Conservation (phyloP, 2,329 filamentous ascomycete genomes). For the Colletotrichum sansevieriae region DNA sequence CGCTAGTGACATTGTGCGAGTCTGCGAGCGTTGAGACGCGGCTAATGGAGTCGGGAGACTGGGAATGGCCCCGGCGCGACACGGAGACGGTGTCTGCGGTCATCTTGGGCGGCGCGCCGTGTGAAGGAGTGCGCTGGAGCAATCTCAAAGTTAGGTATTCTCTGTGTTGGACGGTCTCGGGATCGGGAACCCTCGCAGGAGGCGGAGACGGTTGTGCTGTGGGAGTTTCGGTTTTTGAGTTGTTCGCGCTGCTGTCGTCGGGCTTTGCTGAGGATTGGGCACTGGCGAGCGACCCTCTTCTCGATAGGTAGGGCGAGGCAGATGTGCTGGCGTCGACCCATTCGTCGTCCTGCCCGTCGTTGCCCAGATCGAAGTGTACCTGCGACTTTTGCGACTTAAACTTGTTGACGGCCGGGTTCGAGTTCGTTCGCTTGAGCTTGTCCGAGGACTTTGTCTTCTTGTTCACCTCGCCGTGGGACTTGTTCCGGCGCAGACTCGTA, state of each 20-base stretch:
- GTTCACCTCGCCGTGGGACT: slow-evolving; percentile 68
- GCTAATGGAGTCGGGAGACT: slow-evolving; percentile 54
- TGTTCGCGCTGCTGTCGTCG: slow-evolving; percentile 47
- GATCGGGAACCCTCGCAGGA: slow-evolving; percentile 50
- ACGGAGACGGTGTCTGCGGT: slow-evolving; percentile 70
- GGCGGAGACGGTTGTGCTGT: slow-evolving; percentile 37
- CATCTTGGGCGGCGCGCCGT: slow-evolving; percentile 74
- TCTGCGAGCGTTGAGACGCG: slow-evolving; percentile 56
- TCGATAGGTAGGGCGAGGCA: slow-evolving; percentile 70
- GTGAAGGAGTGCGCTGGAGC: slow-evolving; percentile 73
- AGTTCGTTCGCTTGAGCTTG: slow-evolving; percentile 66
- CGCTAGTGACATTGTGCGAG: slow-evolving; percentile 48
- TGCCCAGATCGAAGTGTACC: slow-evolving; percentile 75
- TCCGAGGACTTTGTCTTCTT: slow-evolving; percentile 65
- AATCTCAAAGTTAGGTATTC: slow-evolving; percentile 77
- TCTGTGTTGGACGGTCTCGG: slow-evolving; percentile 65
- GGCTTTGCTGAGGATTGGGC: slow-evolving; percentile 61
- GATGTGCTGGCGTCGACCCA: slow-evolving; percentile 77
- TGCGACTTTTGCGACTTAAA: slow-evolving; percentile 60
- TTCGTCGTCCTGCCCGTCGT: slow-evolving; percentile 67
- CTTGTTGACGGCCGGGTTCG: slow-evolving; percentile 63
- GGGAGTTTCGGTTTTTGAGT: slow-evolving; percentile 44
- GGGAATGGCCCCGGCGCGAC: slow-evolving; percentile 46
- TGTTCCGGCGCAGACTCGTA: slow-evolving; percentile 70
- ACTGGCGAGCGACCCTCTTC: slow-evolving; percentile 54